phyloP scores from a whole-genome alignment of 2,329 filamentous ascomycete genomes.

The Ceratocystis cacaofunesta region DNA sequence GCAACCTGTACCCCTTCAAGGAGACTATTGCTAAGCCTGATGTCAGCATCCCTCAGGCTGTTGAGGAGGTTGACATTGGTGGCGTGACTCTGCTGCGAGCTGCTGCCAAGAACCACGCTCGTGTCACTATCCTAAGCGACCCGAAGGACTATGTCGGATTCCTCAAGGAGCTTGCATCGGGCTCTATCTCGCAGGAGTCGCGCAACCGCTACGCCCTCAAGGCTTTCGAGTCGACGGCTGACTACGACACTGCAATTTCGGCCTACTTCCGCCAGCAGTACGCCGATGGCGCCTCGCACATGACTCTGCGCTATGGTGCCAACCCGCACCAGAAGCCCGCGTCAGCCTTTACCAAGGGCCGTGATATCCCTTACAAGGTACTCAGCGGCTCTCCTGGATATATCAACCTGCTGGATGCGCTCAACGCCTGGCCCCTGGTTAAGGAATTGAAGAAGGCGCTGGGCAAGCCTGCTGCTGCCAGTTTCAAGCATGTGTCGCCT shows the following conservation, averaged over 20 bases:
- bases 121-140: constrained; percentile 92
- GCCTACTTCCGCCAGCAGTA: constrained; percentile 98
- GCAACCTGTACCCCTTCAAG: constrained; percentile 99
- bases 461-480: constrained; percentile 77
- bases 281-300: constrained; percentile 64
- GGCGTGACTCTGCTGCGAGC: constrained; percentile 92
- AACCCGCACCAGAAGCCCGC: constrained; percentile 99
- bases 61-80: constrained; percentile 97
- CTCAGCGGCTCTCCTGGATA: constrained; percentile 82
- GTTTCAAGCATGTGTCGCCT: constrained; percentile 98
- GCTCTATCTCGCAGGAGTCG: constrained; percentile 71
- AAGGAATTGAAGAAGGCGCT: constrained; percentile 89
- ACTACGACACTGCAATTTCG: constrained; percentile 89
- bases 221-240: constrained; percentile 94
- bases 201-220: constrained; percentile 87
- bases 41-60: constrained; percentile 88
- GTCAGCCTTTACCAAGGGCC: constrained; percentile 60
- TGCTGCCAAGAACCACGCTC: constrained; percentile 92
- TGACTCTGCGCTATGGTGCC: constrained; percentile 81
- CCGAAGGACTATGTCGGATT: constrained; percentile 89
- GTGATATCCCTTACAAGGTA: constrained; percentile 83
- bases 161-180: constrained; percentile 73
- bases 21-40: constrained; percentile 95
- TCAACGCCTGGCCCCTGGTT: constrained; percentile 94
- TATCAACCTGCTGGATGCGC: constrained; percentile 89